Evolutionary conservation across 805 yeast species (phyloP).

Genomic region (Candida koratica): DNA sequence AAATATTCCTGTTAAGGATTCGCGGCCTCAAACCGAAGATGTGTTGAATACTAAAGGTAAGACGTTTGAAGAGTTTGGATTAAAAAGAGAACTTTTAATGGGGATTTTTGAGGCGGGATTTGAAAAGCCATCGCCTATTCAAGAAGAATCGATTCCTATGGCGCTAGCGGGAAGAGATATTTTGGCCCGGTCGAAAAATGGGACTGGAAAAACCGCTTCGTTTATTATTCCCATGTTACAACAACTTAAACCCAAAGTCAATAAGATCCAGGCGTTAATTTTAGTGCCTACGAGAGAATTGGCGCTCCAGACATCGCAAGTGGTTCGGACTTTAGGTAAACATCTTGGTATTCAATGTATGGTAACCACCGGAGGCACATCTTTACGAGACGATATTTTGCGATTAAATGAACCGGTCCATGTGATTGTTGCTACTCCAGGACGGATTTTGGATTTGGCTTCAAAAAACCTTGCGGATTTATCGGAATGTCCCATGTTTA

Average conservation of each 20-base stretch:
- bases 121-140: slow-evolving; percentile 96
- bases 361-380: slow-evolving; percentile 99
- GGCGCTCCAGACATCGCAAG: slow-evolving; percentile 96
- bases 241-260: slow-evolving; percentile 75
- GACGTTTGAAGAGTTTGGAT: slow-evolving; percentile 84
- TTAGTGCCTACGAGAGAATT: slow-evolving; percentile 97
- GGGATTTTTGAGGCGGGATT: slow-evolving; percentile 99
- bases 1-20: slow-evolving; percentile 77
- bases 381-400: slow-evolving; percentile 87
- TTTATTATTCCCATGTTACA: slow-evolving; percentile 92
- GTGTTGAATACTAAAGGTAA: slow-evolving; percentile 88
- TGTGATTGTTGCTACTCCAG: slow-evolving; percentile 95
- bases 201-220: slow-evolving; percentile 98
- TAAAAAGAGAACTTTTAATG: slow-evolving; percentile 92
- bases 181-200: slow-evolving; percentile 96
- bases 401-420: slow-evolving; percentile 93
- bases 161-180: slow-evolving; percentile 95
- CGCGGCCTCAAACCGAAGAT: slow-evolving; percentile 97
- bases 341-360: slow-evolving; percentile 89
- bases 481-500: slow-evolving; percentile 78
- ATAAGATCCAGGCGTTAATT: slow-evolving; percentile 86
- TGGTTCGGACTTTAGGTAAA: slow-evolving; percentile 90
- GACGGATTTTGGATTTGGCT: slow-evolving; percentile 93
- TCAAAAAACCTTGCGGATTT: slow-evolving; percentile 83
- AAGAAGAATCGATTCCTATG: slow-evolving; percentile 94